Evolutionary conservation across 441 rosid species (phyloP).

Genomic region (Heliophila coronopifolia): DNA sequence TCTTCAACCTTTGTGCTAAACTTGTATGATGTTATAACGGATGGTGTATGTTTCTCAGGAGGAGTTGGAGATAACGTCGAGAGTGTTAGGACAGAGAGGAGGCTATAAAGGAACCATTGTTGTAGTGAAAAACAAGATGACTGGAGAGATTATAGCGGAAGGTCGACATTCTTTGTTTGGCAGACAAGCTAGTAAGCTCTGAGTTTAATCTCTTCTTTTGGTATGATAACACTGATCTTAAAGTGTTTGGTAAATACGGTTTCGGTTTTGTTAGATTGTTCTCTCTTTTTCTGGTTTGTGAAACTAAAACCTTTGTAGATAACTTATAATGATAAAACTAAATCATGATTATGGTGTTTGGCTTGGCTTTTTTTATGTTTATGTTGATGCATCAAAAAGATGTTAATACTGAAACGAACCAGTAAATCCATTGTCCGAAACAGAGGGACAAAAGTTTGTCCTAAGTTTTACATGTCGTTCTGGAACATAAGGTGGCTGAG

Average conservation of each 20-base stretch:
- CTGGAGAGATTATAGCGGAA: slow-evolving; percentile 77
- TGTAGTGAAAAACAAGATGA: slow-evolving; percentile 54
- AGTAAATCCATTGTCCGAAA: too few relatives aligned
- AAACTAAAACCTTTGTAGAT: neutral
- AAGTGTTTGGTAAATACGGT: neutral
- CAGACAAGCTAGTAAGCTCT: slow-evolving; percentile 58
- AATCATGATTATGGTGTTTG: too few relatives aligned
- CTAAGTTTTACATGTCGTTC: too few relatives aligned
- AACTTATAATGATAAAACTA: neutral
- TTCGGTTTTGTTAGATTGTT: neutral
- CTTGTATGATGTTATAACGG: neutral
- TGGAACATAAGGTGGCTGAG: too few relatives aligned
- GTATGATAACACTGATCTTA: neutral
- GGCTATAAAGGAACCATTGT: slow-evolving; percentile 58
- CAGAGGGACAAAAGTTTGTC: too few relatives aligned
- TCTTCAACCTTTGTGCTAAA: neutral
- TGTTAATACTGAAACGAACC: too few relatives aligned
- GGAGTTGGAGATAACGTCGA: slow-evolving; percentile 65
- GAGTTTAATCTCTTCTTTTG: neutral
- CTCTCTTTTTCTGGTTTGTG: neutral
- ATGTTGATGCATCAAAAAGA: too few relatives aligned
- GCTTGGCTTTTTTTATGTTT: too few relatives aligned
- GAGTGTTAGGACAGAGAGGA: slow-evolving; percentile 59
- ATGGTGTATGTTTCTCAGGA: slow-evolving; percentile 46
- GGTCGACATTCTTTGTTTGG: slow-evolving; percentile 85